phyloP scores from a whole-genome alignment of 192 early-diverging fungal genomes.

The Powellomyces hirtus region DNA sequence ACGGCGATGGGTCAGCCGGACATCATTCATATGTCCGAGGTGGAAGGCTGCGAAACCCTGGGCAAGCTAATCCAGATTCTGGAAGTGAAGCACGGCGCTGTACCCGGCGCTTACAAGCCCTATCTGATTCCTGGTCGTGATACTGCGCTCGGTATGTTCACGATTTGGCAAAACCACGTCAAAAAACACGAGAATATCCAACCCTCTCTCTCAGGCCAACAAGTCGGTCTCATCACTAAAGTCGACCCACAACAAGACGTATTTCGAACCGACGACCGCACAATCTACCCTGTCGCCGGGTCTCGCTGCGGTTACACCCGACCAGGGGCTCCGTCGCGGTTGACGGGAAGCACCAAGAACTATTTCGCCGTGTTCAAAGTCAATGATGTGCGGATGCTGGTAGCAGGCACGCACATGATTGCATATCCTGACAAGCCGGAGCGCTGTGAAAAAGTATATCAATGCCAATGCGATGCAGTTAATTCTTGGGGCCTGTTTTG shows the following conservation, averaged over 20 bases:
- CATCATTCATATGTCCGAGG: constrained; percentile 14
- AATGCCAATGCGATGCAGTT: neutral
- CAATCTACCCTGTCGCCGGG: constrained; percentile 10
- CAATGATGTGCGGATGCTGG: constrained; percentile 6
- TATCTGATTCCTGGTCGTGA: constrained; percentile 25
- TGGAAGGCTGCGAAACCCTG: constrained; percentile 18
- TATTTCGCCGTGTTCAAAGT: constrained; percentile 12
- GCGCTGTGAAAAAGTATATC: constrained; percentile 16
- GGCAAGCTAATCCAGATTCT: constrained; percentile 8
- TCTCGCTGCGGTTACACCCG: constrained; percentile 1
- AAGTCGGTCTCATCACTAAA: constrained; percentile 18
- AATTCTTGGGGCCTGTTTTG: neutral
- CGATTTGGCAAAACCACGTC: neutral
- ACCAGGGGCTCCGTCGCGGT: constrained; percentile 1
- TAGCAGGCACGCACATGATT: constrained; percentile 13
- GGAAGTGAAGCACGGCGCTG: neutral
- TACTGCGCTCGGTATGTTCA: neutral
- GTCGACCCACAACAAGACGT: constrained; percentile 5
- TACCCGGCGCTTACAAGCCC: neutral
- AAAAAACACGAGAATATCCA: too few relatives aligned
- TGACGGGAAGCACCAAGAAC: constrained; percentile 13
- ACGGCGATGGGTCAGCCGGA: constrained; percentile 8
- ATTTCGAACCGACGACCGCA: constrained; percentile 17
- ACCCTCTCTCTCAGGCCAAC: constrained; percentile 1
- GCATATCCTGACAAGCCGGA: constrained; percentile 23